Evolutionary conservation across 495 filamentous ascomycete species (phyloP).

Genomic region (Aspergillus leporis): DNA sequence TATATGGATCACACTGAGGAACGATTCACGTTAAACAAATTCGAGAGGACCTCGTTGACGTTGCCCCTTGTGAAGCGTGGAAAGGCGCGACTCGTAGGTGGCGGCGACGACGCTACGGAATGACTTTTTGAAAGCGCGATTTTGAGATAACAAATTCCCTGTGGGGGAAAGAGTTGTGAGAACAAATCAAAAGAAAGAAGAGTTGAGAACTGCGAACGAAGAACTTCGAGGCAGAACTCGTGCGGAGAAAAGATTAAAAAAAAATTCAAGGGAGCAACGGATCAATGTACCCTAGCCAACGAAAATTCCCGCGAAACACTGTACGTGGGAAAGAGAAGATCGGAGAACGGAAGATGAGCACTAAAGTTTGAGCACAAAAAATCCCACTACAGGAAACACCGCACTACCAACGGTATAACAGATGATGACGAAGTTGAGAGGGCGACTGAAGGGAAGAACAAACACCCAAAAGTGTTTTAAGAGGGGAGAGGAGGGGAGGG

Average conservation of each 20-base stretch:
- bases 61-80: constrained; percentile 25
- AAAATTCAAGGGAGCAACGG: constrained; percentile 18
- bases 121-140: not conserved
- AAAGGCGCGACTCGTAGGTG: constrained; percentile 29
- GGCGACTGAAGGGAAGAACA: constrained; percentile 22
- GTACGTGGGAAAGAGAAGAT: constrained; percentile 19
- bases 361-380: constrained; percentile 27
- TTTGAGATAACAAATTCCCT: constrained; percentile 1
- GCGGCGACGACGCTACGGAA: constrained; percentile 17
- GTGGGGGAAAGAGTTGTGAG: constrained; percentile 5
- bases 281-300: constrained; percentile 24
- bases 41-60: constrained; percentile 12
- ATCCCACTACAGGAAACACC: constrained; percentile 17
- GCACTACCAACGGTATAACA: constrained; percentile 20
- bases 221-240: constrained; percentile 22
- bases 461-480: constrained; percentile 21
- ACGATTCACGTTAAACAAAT: constrained; percentile 8
- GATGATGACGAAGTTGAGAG: constrained; percentile 19
- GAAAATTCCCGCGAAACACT: constrained; percentile 24
- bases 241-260: constrained; percentile 23
- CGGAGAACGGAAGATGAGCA: constrained; percentile 22
- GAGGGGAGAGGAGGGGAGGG: constrained; percentile 24
- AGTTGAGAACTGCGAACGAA: constrained; percentile 15
- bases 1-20: constrained; percentile 12
- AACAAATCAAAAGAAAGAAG: constrained; percentile 6